A percentile compares a stretch with the other conserved stretches of the same genome.
These are phyloP conservation scores for Geoglossum cookeanum DNA, from an alignment of 2,329 filamentous ascomycete species.

Conservation along the genomic window DNA sequence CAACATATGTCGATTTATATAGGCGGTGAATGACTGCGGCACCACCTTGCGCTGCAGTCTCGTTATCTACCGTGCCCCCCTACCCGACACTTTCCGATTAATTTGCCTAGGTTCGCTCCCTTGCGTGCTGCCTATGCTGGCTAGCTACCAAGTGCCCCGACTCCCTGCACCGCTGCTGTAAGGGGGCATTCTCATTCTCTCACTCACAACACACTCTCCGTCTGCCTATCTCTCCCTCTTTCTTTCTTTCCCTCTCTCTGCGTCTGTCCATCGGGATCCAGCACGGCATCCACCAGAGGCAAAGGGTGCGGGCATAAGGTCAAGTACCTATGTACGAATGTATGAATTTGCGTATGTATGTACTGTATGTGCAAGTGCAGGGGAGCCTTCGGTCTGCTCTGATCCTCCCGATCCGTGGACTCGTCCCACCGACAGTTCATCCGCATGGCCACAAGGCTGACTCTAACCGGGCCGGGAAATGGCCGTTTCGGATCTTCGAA, in stretches of 20 bases:
- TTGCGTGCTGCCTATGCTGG: background rate
- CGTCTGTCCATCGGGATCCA: background rate
- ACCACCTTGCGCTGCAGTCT: background rate
- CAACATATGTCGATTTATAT: background rate
- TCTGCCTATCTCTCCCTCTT: no score
- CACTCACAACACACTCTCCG: no score
- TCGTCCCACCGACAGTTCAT: background rate
- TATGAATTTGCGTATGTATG: background rate
- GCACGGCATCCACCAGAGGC: background rate
- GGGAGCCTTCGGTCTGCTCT: background rate
- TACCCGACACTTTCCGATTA: background rate
- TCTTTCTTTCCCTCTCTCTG: background rate
- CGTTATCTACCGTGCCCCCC: background rate
- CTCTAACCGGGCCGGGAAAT: background rate
- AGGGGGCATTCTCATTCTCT: background rate
- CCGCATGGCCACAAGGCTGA: background rate
- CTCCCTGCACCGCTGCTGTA: background rate
- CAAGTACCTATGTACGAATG: no score
- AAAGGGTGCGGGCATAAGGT: background rate
- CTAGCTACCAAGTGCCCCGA: background rate
- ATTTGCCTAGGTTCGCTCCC: background rate
- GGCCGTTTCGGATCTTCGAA: background rate
- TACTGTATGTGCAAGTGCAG: background rate
- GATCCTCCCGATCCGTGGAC: background rate
- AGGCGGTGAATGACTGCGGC: background rate